A percentile compares a stretch with the other conserved stretches of the same genome.
These are phyloP conservation scores for Neurospora sp. DNA, from an alignment of 495 filamentous ascomycete species.

Conservation along the genomic window DNA sequence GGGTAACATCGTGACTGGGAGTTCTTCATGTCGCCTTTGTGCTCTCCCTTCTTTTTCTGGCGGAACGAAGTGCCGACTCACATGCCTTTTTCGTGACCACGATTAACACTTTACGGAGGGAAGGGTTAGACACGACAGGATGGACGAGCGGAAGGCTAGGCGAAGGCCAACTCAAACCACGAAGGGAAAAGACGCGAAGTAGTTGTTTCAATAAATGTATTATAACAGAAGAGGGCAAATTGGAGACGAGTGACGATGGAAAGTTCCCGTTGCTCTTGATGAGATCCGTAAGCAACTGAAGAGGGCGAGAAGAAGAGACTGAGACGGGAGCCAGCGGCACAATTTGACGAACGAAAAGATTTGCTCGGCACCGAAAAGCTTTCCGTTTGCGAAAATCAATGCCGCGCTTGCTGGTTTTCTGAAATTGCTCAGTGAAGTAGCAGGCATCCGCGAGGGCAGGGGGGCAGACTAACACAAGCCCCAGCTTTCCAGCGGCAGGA, in stretches of 20 bases:
- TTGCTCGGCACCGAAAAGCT: not conserved
- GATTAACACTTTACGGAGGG: not conserved
- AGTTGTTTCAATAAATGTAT: not conserved
- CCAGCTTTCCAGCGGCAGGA: no score
- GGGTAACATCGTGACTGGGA: not conserved
- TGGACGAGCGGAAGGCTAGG: not conserved
- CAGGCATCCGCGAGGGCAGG: not conserved
- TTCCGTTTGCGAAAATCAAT: not conserved
- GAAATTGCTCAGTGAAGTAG: not conserved
- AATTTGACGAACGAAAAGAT: not conserved
- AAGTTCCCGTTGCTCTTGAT: not conserved
- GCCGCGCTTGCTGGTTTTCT: not conserved
- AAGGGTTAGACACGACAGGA: not conserved
- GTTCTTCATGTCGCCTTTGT: not conserved
- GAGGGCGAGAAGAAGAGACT: not conserved
- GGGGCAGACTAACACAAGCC: no score
- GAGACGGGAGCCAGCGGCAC: not conserved
- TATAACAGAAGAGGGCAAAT: not conserved
- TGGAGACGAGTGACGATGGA: not conserved
- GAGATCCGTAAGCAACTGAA: not conserved
- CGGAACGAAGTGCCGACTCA: not conserved
- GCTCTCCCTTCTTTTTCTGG: not conserved
- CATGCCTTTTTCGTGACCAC: not conserved
- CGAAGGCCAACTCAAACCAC: not conserved
- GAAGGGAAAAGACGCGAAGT: not conserved